Evolutionary conservation across 2,329 filamentous ascomycete genomes (phyloP).

Genomic region (Arthrinium puccinioides): DNA sequence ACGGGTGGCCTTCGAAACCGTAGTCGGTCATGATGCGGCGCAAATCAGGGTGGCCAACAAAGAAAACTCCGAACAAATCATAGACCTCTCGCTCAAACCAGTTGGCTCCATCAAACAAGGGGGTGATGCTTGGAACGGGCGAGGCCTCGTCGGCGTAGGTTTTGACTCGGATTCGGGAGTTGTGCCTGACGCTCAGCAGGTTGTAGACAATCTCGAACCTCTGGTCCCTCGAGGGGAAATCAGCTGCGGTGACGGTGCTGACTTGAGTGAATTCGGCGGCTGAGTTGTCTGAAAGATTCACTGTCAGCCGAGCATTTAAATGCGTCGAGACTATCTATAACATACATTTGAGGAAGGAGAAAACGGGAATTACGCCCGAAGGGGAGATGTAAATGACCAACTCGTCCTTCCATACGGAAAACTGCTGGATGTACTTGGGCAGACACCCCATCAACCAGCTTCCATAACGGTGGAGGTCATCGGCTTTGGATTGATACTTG

Average conservation of each 20-base stretch:
- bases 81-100: slow-evolving; percentile 99
- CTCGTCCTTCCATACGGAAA: slow-evolving; percentile 99
- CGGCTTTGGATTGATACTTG: slow-evolving; percentile 82
- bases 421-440: slow-evolving; percentile 98
- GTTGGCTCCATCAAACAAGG: slow-evolving; percentile 89
- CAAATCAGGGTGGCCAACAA: slow-evolving; percentile 88
- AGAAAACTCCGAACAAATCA: slow-evolving; percentile 96
- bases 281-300: slow-evolving; percentile 64
- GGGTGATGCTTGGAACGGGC: slow-evolving; percentile 81
- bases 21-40: slow-evolving; percentile 99
- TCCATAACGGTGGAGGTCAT: slow-evolving; percentile 87
- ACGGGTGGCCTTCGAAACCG: slow-evolving; percentile 93
- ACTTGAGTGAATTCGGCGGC: slow-evolving; percentile 94
- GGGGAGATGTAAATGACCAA: slow-evolving; percentile 90
- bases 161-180: slow-evolving; percentile 94
- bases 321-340: slow-evolving; percentile 9
- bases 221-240: slow-evolving; percentile 91
- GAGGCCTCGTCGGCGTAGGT: slow-evolving; percentile 96
- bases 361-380: slow-evolving; percentile 80
- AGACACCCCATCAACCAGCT: slow-evolving; percentile 94
- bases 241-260: slow-evolving; percentile 86
- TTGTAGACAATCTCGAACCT: slow-evolving; percentile 99
- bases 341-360: slow-evolving; percentile 81
- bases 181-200: slow-evolving; percentile 89
- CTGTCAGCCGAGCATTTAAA: neutral